Percentiles rank a stretch among this genome's conserved stretches.
These are phyloP conservation scores for Trifolium subterraneum DNA, from an alignment of 306 rosid species.

Conservation along the genomic window DNA sequence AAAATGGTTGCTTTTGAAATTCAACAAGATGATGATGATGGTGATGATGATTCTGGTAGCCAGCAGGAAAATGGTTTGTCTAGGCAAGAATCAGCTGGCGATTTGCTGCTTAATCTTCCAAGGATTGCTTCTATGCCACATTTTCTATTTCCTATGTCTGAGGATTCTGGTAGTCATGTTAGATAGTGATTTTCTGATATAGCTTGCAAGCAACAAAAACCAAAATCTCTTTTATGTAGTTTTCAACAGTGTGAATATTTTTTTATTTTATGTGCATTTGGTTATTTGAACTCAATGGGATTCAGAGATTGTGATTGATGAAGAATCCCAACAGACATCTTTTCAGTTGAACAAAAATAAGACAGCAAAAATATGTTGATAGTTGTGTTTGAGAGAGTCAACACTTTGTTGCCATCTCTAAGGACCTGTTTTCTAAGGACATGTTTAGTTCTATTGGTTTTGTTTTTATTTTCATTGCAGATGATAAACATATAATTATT, in stretches of 20 bases:
- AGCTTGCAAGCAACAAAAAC: slow-evolving; percentile 31
- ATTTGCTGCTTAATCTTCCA: slow-evolving; percentile 72
- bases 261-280: slow-evolving; percentile 24
- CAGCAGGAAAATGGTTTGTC: slow-evolving; percentile 54
- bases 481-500: no score
- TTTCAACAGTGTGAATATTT: slow-evolving; percentile 43
- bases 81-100: slow-evolving; percentile 75
- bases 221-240: background rate
- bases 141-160: slow-evolving; percentile 58
- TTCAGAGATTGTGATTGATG: slow-evolving; percentile 53
- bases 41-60: slow-evolving; percentile 42
- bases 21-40: slow-evolving; percentile 39
- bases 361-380: slow-evolving; percentile 7
- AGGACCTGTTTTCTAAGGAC: slow-evolving; percentile 8
- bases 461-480: background rate
- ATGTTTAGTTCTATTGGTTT: background rate
- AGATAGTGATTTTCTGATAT: slow-evolving; percentile 38
- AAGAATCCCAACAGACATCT: slow-evolving; percentile 45
- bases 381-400: background rate
- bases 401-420: background rate
- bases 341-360: background rate
- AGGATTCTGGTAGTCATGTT: slow-evolving; percentile 55
- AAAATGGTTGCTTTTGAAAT: slow-evolving; percentile 42
- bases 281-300: slow-evolving; percentile 41
- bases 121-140: slow-evolving; percentile 81